phyloP scores from a whole-genome alignment of 139 green algal species.

The Dunaliella primolecta region DNA sequence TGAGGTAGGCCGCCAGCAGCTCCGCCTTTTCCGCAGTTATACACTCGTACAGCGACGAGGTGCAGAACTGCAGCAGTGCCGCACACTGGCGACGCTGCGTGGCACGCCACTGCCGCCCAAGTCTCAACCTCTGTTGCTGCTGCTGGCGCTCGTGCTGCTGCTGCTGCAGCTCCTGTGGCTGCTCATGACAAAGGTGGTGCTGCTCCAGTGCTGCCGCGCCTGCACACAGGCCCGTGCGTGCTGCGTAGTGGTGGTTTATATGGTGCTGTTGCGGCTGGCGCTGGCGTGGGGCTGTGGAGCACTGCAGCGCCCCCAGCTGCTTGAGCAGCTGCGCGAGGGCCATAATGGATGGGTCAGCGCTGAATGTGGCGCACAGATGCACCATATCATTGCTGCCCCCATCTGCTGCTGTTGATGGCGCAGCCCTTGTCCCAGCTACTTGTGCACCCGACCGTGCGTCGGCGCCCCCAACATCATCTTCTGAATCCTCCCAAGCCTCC shows the following conservation, averaged over 20 bases:
- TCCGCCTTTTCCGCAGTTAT: slow-evolving; percentile 62
- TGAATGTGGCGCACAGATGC: slow-evolving; percentile 69
- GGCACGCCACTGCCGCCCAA: not conserved
- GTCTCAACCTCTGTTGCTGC: not conserved
- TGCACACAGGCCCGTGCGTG: no score
- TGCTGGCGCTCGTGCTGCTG: slow-evolving; percentile 6
- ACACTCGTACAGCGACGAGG: slow-evolving; percentile 61
- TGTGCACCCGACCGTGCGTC: not conserved
- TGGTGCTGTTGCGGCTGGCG: not conserved
- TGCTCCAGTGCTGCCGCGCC: no score
- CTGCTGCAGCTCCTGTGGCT: not conserved
- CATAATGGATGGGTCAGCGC: slow-evolving; percentile 61
- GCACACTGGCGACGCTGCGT: not conserved
- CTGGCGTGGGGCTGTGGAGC: not conserved
- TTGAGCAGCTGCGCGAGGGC: slow-evolving; percentile 54
- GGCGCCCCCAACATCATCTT: not conserved
- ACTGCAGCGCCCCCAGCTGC: slow-evolving; percentile 24
- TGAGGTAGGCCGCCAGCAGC: slow-evolving; percentile 49
- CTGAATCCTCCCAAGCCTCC: not conserved
- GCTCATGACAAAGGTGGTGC: no score
- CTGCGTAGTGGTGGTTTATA: no score
- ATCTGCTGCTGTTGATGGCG: not conserved
- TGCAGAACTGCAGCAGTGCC: slow-evolving; percentile 46
- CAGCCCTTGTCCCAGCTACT: not conserved
- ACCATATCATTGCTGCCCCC: slow-evolving; percentile 46